phyloP scores from a whole-genome alignment of 192 early-diverging fungal species.

The Backusella tarrabulga region DNA sequence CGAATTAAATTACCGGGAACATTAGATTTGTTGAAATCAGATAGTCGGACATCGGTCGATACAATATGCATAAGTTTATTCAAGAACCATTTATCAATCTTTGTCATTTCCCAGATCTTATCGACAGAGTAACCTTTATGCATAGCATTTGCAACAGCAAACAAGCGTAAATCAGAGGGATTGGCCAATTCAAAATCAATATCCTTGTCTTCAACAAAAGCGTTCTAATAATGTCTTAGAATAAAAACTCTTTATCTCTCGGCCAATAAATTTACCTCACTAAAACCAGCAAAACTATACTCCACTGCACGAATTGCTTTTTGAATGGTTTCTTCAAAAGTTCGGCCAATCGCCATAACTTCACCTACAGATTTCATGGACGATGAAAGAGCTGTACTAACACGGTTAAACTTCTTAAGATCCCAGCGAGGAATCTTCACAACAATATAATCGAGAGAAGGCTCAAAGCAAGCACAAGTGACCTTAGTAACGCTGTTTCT shows the following conservation, averaged over 20 bases:
- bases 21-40: constrained; percentile 56
- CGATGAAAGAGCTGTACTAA: constrained; percentile 84
- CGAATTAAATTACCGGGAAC: constrained; percentile 59
- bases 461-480: constrained; percentile 97
- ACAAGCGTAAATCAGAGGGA: constrained; percentile 93
- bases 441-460: constrained; percentile 90
- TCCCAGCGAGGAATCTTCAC: constrained; percentile 91
- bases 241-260: background rate
- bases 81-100: constrained; percentile 98
- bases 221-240: constrained; percentile 43
- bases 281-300: constrained; percentile 82
- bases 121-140: constrained; percentile 93
- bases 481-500: constrained; percentile 94
- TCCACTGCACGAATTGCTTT: constrained; percentile 94
- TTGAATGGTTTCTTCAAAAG: constrained; percentile 97
- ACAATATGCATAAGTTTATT: constrained; percentile 90
- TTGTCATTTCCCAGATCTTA: constrained; percentile 84
- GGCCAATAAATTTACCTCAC: constrained; percentile 39
- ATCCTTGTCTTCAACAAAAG: constrained; percentile 58
- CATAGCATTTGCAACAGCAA: constrained; percentile 95
- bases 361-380: constrained; percentile 98
- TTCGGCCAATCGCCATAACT: constrained; percentile 97
- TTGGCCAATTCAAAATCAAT: constrained; percentile 87
- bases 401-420: constrained; percentile 94
- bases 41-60: constrained; percentile 70